Conservation (phyloP, 345 rosid genomes). For the Kernera saxatilis region DNA sequence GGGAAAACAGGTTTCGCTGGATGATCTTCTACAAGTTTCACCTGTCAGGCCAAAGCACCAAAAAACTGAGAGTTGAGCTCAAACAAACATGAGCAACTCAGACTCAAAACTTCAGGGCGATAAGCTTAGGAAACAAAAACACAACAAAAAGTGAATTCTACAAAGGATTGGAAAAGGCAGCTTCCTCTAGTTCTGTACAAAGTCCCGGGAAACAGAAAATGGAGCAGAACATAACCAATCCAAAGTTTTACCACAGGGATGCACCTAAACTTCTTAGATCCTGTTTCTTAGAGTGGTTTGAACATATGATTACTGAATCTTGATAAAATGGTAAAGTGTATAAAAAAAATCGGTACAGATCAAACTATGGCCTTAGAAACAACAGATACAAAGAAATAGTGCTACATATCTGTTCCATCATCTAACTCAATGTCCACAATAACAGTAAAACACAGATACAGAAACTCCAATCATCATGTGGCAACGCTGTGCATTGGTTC, state of each 20-base stretch:
- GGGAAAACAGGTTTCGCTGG: constrained; percentile 52
- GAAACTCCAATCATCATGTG: not conserved
- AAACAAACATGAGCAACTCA: not conserved
- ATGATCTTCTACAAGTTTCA: constrained; percentile 47
- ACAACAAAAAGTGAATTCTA: too few relatives aligned
- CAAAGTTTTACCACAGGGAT: not conserved
- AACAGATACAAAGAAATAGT: not conserved
- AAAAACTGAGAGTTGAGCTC: constrained; percentile 5
- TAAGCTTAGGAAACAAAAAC: not conserved
- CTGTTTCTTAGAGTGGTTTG: not conserved
- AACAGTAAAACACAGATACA: not conserved
- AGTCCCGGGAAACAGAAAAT: not conserved
- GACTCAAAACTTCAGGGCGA: not conserved
- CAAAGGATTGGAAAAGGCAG: not conserved
- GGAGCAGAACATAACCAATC: not conserved
- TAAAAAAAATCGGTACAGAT: not conserved
- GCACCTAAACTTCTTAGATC: not conserved
- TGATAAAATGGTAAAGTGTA: not conserved
- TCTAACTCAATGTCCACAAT: constrained; percentile 4
- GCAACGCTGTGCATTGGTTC: constrained; percentile 2
- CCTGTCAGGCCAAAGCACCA: constrained; percentile 40
- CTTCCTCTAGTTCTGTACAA: constrained; percentile 4
- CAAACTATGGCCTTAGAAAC: not conserved
- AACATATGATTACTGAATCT: not conserved
- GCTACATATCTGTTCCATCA: not conserved